Evolutionary conservation across 75 land plant genomes (phyloP), one percentile per base, ranked within the genome.

Genomic region (Pseudotsuga menziesii): DNA sequence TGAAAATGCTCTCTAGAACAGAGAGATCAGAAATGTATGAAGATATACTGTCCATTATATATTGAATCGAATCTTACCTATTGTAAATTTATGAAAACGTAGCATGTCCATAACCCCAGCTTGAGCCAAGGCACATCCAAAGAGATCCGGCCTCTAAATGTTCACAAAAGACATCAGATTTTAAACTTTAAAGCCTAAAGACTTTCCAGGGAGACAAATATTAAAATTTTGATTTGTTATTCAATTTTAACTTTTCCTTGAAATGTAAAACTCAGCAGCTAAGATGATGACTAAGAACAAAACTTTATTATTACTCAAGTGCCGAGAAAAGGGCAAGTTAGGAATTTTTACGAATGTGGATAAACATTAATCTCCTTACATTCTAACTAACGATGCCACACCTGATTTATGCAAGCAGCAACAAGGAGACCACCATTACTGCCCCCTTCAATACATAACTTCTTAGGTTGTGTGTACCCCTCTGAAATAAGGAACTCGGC

Each of bases 401-500:
- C 77, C 77, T 61, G 77, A 62, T 76, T 76, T 58, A 62, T 41
- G 17, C 77, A 76, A 58, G 77, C 69, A 35, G 77, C 77, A 61
- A 76, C 77, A 58, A 76, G 72, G 23, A 76, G 77, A 16, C 72
- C 77, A 62, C 88, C 88, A 52, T 86, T 86, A 61, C 88, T 86
- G 4, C 83, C 86, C 20, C 88, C 88, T 58, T 86, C 88, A 39
- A 86, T 86, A 76, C 83, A 79, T 56, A 86, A 80, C 62, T 76
- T 83, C 14, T 60, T 78, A 27, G 83, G 76, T 72, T 84, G 80
- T 23, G 88, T 86, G 72, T 86, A 86, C 4, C 83, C 83, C 61
- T 77, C 78, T 36, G 60, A 59, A 20, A 86, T 78, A 66, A 86
- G 76, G 69, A 56, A 86, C 61, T 79, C 80, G 2, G 80, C 78